These are phyloP conservation scores for Debaryomyces maramus DNA, from an alignment of 805 yeast species.

Conservation along the genomic window DNA sequence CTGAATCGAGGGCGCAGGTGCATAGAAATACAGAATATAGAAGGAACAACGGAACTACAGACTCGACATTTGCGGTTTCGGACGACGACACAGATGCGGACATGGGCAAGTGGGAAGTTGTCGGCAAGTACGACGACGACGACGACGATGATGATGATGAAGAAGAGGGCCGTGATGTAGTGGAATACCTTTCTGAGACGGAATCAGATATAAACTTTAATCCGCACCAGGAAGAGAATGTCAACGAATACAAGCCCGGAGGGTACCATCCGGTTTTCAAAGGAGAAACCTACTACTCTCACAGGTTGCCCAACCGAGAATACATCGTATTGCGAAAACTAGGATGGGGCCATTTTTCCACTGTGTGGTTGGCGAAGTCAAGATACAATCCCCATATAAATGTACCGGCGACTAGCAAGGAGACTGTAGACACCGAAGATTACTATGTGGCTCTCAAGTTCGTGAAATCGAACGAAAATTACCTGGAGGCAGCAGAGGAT, in stretches of 20 bases:
- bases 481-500: conserved; percentile 64
- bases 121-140: background rate
- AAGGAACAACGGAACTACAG: background rate
- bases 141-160: conserved; percentile 3
- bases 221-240: conserved; percentile 47
- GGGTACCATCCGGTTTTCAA: conserved; percentile 65
- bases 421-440: conserved; percentile 17
- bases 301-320: conserved; percentile 31
- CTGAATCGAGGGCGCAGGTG: background rate
- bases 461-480: conserved; percentile 53
- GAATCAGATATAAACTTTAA: conserved; percentile 29
- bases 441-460: conserved; percentile 63
- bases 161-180: conserved; percentile 14
- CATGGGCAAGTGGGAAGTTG: too few relatives aligned
- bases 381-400: conserved; percentile 10
- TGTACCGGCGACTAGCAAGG: conserved; percentile 20
- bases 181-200: conserved; percentile 21
- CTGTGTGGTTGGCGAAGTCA: conserved; percentile 62
- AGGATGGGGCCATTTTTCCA: conserved; percentile 74
- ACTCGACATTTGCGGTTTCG: background rate
- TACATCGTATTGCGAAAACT: conserved; percentile 55
- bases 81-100: background rate
- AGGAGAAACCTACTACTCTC: conserved; percentile 52
- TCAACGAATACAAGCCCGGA: conserved; percentile 54
- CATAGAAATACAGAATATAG: background rate